Evolutionary conservation across 2,329 filamentous ascomycete species (phyloP).

Genomic region (Aspergillus sp.): DNA sequence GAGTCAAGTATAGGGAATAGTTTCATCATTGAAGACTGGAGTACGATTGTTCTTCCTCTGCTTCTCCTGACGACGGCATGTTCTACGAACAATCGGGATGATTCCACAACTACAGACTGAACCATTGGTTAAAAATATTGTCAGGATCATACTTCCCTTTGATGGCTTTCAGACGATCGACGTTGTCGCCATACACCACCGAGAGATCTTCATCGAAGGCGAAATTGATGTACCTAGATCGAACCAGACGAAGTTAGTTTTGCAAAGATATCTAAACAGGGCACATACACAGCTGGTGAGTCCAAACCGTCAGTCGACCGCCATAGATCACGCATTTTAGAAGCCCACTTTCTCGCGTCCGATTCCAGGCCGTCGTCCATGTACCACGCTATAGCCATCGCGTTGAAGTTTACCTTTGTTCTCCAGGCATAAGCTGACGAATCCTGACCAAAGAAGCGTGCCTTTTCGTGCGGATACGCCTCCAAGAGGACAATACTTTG

Average conservation of each 20-base stretch:
- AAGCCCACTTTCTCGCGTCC: not conserved
- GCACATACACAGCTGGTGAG: slow-evolving; percentile 4
- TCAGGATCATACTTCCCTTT: slow-evolving; percentile 3
- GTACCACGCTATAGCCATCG: slow-evolving; percentile 7
- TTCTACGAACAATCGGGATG: no score
- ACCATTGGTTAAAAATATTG: not conserved
- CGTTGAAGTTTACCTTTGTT: slow-evolving; percentile 10
- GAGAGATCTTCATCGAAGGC: slow-evolving; percentile 1
- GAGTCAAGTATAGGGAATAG: no score
- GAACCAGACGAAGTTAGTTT: not conserved
- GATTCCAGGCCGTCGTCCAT: not conserved
- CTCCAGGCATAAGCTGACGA: slow-evolving; percentile 6
- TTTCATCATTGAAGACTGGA: no score
- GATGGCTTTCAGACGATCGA: slow-evolving; percentile 2
- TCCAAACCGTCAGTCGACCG: slow-evolving; percentile 5
- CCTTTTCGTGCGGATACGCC: not conserved
- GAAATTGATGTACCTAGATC: slow-evolving; percentile 4
- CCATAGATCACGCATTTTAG: slow-evolving; percentile 8
- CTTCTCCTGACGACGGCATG: no score
- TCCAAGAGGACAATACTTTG: not conserved
- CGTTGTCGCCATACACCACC: slow-evolving; percentile 4
- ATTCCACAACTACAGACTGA: not conserved
- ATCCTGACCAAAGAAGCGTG: not conserved
- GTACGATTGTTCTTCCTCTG: no score
- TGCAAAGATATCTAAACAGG: not conserved